Base-by-base conservation (phyloP, 2,329 filamentous ascomycete species). In the Domatiomyces globalis region DNA sequence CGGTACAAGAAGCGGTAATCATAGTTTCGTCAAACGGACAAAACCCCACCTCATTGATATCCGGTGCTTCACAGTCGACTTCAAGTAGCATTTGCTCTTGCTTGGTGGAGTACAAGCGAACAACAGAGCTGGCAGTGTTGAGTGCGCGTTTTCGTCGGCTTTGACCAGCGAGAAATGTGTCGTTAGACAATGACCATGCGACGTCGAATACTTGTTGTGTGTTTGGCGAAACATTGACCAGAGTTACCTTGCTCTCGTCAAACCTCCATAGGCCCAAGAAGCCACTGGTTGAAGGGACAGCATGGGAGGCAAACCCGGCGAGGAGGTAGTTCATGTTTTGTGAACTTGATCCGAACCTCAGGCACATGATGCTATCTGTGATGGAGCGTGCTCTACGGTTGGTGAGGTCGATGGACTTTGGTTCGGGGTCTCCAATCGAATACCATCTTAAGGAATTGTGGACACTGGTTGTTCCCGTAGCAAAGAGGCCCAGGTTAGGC, bases 31-130 rank as follows among this genome's bases (percentile, higher is more conserved):
- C 61, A 43, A 60, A 52, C 1, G 69, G 69, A 52, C 72, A 76
- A 57, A 74, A 76, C 0, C 74, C 66, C 0, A 81, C 67, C 52
- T 81, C 77, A 51, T 81, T 82, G 57, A 82, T 79, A 61, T 83
- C 79, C 6, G 72, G 60, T 0, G 79, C 78, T 20, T 72, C 72
- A 57, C 78, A 81, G 47, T 80, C 73, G 39, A 77, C 69, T 51
- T 75, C 72, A 20, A 74, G 59, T 0, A 64, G 65, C 25, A 61
- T 66, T 50, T 61, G 64, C n/a, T 56, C 57, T 20, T 56, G 60
- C 4, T 66, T 60, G 1, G 70, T 63, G 9, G 75, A 71, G 56
- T 76, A 81, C 2, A 79, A 63, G 3, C 76, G 72, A 2, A 82
- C 67, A 1, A 75, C 64, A 1, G 75, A 78, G 7, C 70, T 48